phyloP scores from a whole-genome alignment of 2,329 filamentous ascomycete genomes.

The Alternaria infectoria region DNA sequence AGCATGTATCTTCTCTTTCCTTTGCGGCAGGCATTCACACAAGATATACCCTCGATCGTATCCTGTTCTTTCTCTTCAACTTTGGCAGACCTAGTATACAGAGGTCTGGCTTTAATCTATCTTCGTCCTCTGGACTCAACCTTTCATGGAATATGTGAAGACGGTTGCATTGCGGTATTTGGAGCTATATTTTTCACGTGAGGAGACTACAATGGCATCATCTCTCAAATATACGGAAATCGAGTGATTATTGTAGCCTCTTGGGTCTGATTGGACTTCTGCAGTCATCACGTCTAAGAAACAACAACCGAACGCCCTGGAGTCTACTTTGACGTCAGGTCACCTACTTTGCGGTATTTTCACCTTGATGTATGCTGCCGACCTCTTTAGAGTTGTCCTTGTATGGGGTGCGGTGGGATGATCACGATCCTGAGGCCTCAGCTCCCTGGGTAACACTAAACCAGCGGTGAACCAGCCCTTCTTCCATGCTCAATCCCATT shows the following conservation, averaged over 20 bases:
- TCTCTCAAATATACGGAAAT: not conserved
- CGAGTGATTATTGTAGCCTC: not conserved
- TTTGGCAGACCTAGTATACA: not conserved
- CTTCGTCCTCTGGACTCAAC: not conserved
- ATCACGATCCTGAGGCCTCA: not conserved
- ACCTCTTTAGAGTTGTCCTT: not conserved
- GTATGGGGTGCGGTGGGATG: not conserved
- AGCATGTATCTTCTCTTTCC: not conserved
- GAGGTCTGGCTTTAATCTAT: not conserved
- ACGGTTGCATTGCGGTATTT: not conserved
- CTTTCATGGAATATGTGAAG: not conserved
- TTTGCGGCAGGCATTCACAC: slow-evolving; percentile 12
- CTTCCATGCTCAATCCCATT: not conserved
- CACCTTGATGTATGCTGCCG: no score
- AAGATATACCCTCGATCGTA: slow-evolving; percentile 18
- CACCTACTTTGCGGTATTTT: no score
- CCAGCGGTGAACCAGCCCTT: not conserved
- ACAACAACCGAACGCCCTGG: not conserved
- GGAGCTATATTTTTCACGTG: not conserved
- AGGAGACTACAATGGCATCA: not conserved
- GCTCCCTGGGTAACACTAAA: not conserved
- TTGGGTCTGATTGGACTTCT: not conserved
- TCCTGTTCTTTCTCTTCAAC: slow-evolving; percentile 4
- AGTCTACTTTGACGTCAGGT: not conserved
- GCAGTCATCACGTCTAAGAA: accelerated